phyloP scores from a whole-genome alignment of 441 rosid species.

The Croton laevigatus region DNA sequence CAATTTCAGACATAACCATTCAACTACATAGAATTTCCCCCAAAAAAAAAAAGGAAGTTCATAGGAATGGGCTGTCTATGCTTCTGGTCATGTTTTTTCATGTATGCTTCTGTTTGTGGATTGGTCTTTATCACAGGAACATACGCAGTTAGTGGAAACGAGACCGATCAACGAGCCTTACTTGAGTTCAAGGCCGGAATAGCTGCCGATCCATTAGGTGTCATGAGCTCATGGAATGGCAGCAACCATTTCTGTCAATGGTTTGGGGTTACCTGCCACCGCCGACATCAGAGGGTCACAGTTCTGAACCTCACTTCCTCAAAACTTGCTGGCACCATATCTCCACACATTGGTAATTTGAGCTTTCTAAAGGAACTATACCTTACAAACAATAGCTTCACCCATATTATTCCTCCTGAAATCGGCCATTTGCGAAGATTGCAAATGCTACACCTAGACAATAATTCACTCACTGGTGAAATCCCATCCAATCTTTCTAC shows the following conservation, averaged over 20 bases:
- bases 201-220: neutral
- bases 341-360: neutral
- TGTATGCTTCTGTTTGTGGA: too few relatives aligned
- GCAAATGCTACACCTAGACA: neutral
- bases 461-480: neutral
- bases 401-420: neutral
- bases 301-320: neutral
- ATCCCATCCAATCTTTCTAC: conserved; percentile 10
- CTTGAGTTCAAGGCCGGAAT: neutral
- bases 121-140: neutral
- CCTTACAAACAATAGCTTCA: neutral
- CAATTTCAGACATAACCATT: too few relatives aligned
- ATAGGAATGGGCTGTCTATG: too few relatives aligned
- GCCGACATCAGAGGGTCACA: neutral
- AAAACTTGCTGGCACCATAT: neutral
- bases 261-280: neutral
- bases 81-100: neutral
- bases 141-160: neutral
- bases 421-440: neutral
- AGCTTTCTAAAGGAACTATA: neutral
- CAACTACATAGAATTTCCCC: too few relatives aligned
- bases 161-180: neutral
- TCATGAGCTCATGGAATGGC: neutral
- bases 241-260: neutral
- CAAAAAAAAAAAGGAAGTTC: too few relatives aligned